Evolutionary conservation across 2,329 filamentous ascomycete genomes (phyloP), one percentile per base, ranked within the genome.

Genomic region (Emydomyces testavorans): DNA sequence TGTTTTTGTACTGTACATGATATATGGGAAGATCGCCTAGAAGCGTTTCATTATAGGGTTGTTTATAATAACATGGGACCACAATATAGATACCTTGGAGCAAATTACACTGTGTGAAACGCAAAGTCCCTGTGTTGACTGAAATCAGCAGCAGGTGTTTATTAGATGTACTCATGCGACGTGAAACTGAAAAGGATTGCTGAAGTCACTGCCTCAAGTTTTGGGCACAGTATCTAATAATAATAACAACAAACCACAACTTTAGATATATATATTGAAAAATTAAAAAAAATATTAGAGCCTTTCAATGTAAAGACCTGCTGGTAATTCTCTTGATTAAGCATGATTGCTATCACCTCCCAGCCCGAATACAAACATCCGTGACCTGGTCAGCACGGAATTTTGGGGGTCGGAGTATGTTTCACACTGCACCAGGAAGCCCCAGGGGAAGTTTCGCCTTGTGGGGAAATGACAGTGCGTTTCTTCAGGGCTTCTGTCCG

Each of bases 1-100:
- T n/a, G 36, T 45, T 45, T n/a, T n/a, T n/a, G n/a, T n/a, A n/a
- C n/a, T 45, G 42, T 28, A 45, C 37, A 29, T 37, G 21, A 26
- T 28, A 36, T 36, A 18, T 24, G 31, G n/a, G 32, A 45, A 36
- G 34, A 45, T 6, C 7, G 20, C 15, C 7, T 45, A 35, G 32
- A 45, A 28, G 42, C 31, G 42, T 45, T 45, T 45, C 32, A 29
- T 20, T 37, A n/a, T n/a, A n/a, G n/a, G 40, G 13, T 15, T 32
- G 16, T 43, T 34, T 23, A n/a, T n/a, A n/a, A n/a, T n/a, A 31
- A 31, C 28, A 43, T 15, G 34, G 23, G 34, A 10, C 7, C 31
- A 31, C 6, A 21, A 16, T 21, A 18, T 32, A 36, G 35, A 36
- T 46, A 37, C 23, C 43, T 31, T 24, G 5, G 20, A 18, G 6